A percentile compares a stretch with the other conserved stretches of the same genome.
phyloP scores from a whole-genome alignment of 495 filamentous ascomycete species.

The Tetracladium marchalianum region DNA sequence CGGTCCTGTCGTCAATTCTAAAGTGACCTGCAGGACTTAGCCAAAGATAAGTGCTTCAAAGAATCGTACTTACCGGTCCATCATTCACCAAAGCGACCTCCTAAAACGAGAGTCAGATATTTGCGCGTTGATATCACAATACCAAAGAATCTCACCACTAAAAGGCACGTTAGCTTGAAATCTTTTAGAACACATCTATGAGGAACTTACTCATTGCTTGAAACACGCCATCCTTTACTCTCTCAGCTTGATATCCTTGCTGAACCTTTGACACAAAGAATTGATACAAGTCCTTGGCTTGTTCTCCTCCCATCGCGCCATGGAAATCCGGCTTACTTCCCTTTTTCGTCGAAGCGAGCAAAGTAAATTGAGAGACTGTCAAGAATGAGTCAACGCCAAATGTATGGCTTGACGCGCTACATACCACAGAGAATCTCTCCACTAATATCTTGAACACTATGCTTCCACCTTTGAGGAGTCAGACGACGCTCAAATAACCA shows the following conservation, averaged over 20 bases:
- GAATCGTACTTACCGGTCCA: constrained; percentile 62
- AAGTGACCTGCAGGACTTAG: constrained; percentile 25
- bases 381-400: neutral
- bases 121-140: neutral
- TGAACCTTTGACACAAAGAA: constrained; percentile 70
- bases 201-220: constrained; percentile 66
- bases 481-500: constrained; percentile 4
- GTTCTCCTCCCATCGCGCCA: constrained; percentile 64
- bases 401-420: constrained; percentile 16
- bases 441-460: constrained; percentile 71
- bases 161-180: constrained; percentile 21
- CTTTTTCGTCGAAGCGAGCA: constrained; percentile 85
- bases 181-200: no score
- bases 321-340: constrained; percentile 95
- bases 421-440: constrained; percentile 88
- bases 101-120: constrained; percentile 23
- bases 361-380: constrained; percentile 95
- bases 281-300: constrained; percentile 74
- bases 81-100: constrained; percentile 90
- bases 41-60: neutral
- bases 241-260: constrained; percentile 59
- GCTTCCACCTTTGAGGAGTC: constrained; percentile 61
- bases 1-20: constrained; percentile 19
- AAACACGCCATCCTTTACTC: constrained; percentile 89
- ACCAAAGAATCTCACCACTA: constrained; percentile 7